Conservation (phyloP, 1,139 yeast genomes). For the Candida sojae region DNA sequence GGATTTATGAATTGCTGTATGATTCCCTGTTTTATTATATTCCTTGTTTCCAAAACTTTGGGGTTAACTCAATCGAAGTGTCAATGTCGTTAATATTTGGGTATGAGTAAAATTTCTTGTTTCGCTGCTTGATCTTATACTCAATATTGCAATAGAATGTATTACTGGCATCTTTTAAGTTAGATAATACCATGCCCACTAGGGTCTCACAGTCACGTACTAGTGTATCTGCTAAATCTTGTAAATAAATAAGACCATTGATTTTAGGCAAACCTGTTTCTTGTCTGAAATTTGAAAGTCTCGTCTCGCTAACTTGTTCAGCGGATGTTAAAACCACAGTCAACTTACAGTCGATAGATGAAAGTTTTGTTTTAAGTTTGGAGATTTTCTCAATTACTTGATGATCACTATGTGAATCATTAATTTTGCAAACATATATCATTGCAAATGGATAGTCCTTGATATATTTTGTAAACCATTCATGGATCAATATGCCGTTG, state of each 20-base stretch:
- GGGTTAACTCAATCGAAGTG: conserved; percentile 36
- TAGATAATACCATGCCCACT: conserved; percentile 30
- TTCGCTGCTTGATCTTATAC: conserved; percentile 33
- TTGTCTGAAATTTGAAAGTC: conserved; percentile 26
- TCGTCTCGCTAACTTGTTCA: conserved; percentile 16
- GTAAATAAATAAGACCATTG: conserved; percentile 31
- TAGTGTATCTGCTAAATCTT: conserved; percentile 14
- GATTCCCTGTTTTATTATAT: conserved; percentile 39
- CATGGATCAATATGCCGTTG: conserved; percentile 38
- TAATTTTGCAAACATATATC: conserved; percentile 23
- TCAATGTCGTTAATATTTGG: conserved; percentile 27
- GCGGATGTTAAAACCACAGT: conserved; percentile 29
- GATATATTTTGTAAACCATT: conserved; percentile 41
- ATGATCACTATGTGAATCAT: conserved; percentile 18
- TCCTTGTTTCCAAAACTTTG: conserved; percentile 44
- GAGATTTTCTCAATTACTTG: conserved; percentile 17
- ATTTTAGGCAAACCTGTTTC: conserved; percentile 31
- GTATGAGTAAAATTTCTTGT: conserved; percentile 38
- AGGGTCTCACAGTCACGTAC: conserved; percentile 32
- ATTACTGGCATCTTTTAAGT: conserved; percentile 28
- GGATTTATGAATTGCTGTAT: conserved; percentile 36
- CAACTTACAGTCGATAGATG: conserved; percentile 23
- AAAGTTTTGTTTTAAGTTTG: conserved; percentile 19
- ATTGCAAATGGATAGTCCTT: conserved; percentile 36
- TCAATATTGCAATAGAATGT: conserved; percentile 41